phyloP scores from a whole-genome alignment of 2,329 filamentous ascomycete species.

The Chrysoporthe deuterocubensis region DNA sequence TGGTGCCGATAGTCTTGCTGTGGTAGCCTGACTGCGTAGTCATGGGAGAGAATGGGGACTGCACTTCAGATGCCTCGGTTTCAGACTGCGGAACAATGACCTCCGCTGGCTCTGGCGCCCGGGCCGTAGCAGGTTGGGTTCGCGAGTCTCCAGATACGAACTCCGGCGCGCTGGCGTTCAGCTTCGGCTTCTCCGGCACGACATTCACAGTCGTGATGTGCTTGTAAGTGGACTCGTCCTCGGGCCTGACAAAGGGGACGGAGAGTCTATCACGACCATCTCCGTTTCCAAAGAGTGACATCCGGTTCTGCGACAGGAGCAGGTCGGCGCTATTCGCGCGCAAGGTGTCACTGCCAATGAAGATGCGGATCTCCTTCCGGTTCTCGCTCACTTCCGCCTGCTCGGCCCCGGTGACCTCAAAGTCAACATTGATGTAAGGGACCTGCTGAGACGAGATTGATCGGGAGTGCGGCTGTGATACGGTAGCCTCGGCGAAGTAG shows the following conservation, averaged over 20 bases:
- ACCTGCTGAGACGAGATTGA: conserved; percentile 79
- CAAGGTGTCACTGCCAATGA: conserved; percentile 87
- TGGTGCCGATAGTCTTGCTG: conserved; percentile 40
- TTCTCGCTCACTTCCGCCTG: conserved; percentile 53
- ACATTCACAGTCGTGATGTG: conserved; percentile 68
- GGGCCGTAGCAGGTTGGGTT: conserved; percentile 22
- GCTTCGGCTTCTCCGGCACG: conserved; percentile 58
- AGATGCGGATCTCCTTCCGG: conserved; percentile 76
- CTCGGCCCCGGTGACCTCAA: conserved; percentile 69
- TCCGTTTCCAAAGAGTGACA: conserved; percentile 79
- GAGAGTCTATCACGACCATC: conserved; percentile 80
- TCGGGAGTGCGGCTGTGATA: conserved; percentile 74
- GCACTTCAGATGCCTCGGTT: conserved; percentile 34
- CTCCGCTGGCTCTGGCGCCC: conserved; percentile 28
- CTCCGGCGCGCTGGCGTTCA: conserved; percentile 57
- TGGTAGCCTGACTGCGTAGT: conserved; percentile 41
- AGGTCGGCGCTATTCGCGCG: conserved; percentile 87
- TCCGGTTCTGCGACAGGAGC: conserved; percentile 86
- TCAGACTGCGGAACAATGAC: conserved; percentile 35
- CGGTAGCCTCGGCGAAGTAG: conserved; percentile 88
- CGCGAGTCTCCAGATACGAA: conserved; percentile 43
- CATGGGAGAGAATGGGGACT: conserved; percentile 34
- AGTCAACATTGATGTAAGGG: conserved; percentile 78
- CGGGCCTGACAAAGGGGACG: conserved; percentile 89
- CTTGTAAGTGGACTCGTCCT: conserved; percentile 82